Percentiles rank a stretch among this genome's conserved stretches.
phyloP scores from a whole-genome alignment of 371 early-diverging fungal species.

The Parasitella parasitica region DNA sequence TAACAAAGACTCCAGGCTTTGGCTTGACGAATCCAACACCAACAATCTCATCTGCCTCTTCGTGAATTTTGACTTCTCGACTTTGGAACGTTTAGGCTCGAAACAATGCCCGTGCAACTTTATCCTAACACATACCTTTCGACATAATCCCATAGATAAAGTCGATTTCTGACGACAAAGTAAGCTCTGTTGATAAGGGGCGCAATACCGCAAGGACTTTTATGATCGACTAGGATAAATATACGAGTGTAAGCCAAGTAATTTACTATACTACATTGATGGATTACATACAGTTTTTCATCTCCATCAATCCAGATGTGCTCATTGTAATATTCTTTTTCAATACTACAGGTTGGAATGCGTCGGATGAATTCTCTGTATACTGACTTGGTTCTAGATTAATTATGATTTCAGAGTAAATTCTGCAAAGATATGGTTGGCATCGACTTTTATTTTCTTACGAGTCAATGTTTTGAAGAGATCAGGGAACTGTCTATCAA shows the following conservation, averaged over 20 bases:
- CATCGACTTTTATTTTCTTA: no score
- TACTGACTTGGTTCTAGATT: not conserved
- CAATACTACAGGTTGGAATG: slow-evolving; percentile 1
- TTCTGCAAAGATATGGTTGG: no score
- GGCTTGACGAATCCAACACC: slow-evolving; percentile 80
- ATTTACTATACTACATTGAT: not conserved
- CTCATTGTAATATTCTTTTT: slow-evolving; percentile 11
- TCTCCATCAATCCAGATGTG: not conserved
- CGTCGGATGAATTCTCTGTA: not conserved
- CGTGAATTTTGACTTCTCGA: slow-evolving; percentile 66
- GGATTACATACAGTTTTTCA: slow-evolving; percentile 10
- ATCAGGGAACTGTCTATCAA: slow-evolving; percentile 27
- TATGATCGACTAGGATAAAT: slow-evolving; percentile 22
- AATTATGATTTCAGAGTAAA: no score
- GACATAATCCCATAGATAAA: slow-evolving; percentile 87
- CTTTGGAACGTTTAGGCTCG: no score
- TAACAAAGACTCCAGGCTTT: slow-evolving; percentile 72
- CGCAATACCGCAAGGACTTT: slow-evolving; percentile 33
- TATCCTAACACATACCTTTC: slow-evolving; percentile 54
- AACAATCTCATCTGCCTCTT: slow-evolving; percentile 84
- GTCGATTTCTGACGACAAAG: slow-evolving; percentile 82
- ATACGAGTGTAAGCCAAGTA: not conserved
- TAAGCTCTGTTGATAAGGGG: slow-evolving; percentile 89
- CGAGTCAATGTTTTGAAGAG: slow-evolving; percentile 20
- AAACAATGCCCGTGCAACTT: no score